Conservation (phyloP, 805 yeast genomes). For the Candida nemodendra region DNA sequence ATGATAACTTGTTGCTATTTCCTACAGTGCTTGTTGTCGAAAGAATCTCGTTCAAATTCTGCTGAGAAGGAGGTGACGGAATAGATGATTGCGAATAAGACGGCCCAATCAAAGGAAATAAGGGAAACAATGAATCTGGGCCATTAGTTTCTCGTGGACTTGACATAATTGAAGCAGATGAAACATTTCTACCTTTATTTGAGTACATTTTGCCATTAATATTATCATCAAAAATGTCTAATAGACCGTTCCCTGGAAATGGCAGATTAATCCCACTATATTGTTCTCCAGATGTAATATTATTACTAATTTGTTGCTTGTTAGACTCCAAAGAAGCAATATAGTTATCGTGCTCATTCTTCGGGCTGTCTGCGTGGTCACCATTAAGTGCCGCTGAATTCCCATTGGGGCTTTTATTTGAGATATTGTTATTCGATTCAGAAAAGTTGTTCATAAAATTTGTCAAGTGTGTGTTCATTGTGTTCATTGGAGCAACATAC, state of each 20-base stretch:
- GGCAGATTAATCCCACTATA: constrained; percentile 23
- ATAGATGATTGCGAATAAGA: constrained; percentile 20
- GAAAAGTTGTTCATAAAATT: constrained; percentile 26
- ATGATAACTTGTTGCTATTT: constrained; percentile 18
- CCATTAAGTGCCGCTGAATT: no score
- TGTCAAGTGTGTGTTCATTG: constrained; percentile 34
- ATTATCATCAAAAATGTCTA: constrained; percentile 30
- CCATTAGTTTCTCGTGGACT: constrained; percentile 22
- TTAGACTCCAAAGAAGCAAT: neutral
- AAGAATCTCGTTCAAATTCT: constrained; percentile 12
- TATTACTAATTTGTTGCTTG: neutral
- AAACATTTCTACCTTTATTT: constrained; percentile 12
- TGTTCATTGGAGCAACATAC: constrained; percentile 35
- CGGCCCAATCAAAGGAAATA: constrained; percentile 35
- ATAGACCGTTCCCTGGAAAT: constrained; percentile 30
- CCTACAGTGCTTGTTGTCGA: constrained; percentile 12
- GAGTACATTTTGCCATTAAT: constrained; percentile 6
- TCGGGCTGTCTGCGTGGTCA: constrained; percentile 3
- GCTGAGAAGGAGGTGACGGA: constrained; percentile 16
- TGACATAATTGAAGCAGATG: constrained; percentile 17
- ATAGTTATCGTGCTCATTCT: constrained; percentile 1
- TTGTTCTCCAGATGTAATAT: constrained; percentile 9
- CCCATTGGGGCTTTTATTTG: neutral
- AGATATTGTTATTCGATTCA: constrained; percentile 7
- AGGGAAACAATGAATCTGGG: constrained; percentile 33